Percentiles rank a stretch among this genome's conserved stretches.
Conservation (phyloP, 176 grass and related monocot species). For the Themeda triandra region DNA sequence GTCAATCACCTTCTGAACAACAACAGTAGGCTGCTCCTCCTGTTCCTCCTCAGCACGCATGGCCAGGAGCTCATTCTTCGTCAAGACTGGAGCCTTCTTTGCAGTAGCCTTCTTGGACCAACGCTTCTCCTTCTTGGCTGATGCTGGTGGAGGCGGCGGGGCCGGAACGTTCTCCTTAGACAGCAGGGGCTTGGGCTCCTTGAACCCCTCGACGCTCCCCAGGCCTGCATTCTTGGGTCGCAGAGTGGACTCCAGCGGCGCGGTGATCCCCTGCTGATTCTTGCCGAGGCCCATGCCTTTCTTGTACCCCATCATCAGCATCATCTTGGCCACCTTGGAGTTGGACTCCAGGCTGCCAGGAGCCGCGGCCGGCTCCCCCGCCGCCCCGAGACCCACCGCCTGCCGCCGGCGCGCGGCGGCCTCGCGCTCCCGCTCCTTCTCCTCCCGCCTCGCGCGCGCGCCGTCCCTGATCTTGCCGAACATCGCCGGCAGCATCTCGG, state of each 20-base stretch:
- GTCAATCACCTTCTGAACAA: slow-evolving; percentile 75
- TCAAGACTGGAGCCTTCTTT: slow-evolving; percentile 51
- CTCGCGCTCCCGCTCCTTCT: slow-evolving; percentile 55
- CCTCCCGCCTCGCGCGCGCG: slow-evolving; percentile 60
- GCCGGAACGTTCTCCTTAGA: slow-evolving; percentile 32
- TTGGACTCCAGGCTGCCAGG: slow-evolving; percentile 47
- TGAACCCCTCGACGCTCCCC: slow-evolving; percentile 72
- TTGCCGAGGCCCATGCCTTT: slow-evolving; percentile 65
- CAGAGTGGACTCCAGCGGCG: slow-evolving; percentile 34
- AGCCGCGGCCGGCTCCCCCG: slow-evolving; percentile 1
- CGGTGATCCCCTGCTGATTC: slow-evolving; percentile 55
- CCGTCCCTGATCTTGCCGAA: slow-evolving; percentile 54
- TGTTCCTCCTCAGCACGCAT: slow-evolving; percentile 52
- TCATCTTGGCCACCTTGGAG: slow-evolving; percentile 57
- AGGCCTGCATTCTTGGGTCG: slow-evolving; percentile 74
- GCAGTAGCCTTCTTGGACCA: slow-evolving; percentile 59
- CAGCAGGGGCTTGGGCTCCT: slow-evolving; percentile 52
- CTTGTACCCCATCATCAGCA: slow-evolving; percentile 77
- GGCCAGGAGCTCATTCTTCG: slow-evolving; percentile 63
- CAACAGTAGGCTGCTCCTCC: slow-evolving; percentile 43
- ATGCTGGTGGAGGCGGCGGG: background rate
- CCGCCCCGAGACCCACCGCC: slow-evolving; percentile 11
- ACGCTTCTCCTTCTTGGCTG: slow-evolving; percentile 40
- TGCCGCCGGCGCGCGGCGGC: slow-evolving; percentile 33
- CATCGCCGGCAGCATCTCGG: slow-evolving; percentile 20